These are phyloP conservation scores for Alternaria sp. DNA, from an alignment of 2,329 filamentous ascomycete species.

Conservation along the genomic window DNA sequence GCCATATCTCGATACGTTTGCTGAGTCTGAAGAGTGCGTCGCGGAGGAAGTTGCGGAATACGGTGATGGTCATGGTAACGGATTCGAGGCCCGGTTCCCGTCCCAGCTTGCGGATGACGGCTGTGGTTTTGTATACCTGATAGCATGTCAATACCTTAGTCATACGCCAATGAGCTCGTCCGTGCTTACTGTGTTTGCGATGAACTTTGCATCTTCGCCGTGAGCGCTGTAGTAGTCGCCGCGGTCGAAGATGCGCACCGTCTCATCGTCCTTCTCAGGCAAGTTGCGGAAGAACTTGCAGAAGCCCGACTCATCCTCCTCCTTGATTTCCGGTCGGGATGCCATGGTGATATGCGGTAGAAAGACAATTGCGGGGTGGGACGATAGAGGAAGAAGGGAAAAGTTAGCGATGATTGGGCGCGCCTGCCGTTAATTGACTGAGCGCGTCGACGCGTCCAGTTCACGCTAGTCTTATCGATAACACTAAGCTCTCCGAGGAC, in stretches of 20 bases:
- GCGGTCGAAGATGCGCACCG: conserved; percentile 89
- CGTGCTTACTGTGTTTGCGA: conserved; percentile 72
- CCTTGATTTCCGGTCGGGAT: conserved; percentile 65
- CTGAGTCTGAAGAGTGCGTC: conserved; percentile 91
- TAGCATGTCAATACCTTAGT: not conserved
- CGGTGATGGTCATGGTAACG: conserved; percentile 93
- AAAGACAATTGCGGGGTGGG: not conserved
- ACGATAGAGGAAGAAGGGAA: not conserved
- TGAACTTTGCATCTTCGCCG: conserved; percentile 81
- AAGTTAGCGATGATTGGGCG: conserved; percentile 3
- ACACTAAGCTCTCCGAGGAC: not conserved
- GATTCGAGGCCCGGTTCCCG: conserved; percentile 85
- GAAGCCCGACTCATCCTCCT: conserved; percentile 96
- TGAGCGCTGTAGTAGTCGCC: conserved; percentile 97
- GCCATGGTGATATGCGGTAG: conserved; percentile 49
- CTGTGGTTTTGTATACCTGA: conserved; percentile 95
- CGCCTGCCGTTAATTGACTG: conserved; percentile 6
- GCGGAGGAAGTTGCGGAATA: conserved; percentile 92
- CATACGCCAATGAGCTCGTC: not conserved
- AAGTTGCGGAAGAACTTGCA: conserved; percentile 96
- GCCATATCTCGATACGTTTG: conserved; percentile 91
- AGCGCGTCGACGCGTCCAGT: conserved; percentile 10
- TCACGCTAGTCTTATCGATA: conserved; percentile 9
- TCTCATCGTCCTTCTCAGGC: conserved; percentile 71
- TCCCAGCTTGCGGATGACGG: conserved; percentile 88